A percentile compares a stretch with the other conserved stretches of the same genome.
phyloP scores from a whole-genome alignment of 2,329 filamentous ascomycete species.

The Aspergillus unguis region DNA sequence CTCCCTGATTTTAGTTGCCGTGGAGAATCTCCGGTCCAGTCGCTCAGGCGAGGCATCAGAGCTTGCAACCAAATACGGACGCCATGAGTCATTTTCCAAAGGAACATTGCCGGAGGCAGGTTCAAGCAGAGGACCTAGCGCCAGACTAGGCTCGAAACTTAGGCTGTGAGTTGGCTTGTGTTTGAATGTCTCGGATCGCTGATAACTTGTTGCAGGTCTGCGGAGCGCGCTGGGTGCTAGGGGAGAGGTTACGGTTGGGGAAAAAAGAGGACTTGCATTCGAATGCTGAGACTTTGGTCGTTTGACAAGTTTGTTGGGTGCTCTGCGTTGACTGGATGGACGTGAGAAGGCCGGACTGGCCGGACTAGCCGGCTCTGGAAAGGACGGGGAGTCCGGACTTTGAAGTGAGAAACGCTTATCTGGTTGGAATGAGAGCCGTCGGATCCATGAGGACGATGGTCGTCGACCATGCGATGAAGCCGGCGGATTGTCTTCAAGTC shows the following conservation, averaged over 20 bases:
- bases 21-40: slow-evolving; percentile 41
- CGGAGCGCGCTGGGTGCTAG: slow-evolving; percentile 51
- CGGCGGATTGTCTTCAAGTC: slow-evolving; percentile 25
- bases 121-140: slow-evolving; percentile 8
- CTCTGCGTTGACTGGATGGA: slow-evolving; percentile 29
- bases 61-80: slow-evolving; percentile 38
- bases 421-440: slow-evolving; percentile 52
- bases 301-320: slow-evolving; percentile 62
- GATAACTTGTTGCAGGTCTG: slow-evolving; percentile 62
- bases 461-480: slow-evolving; percentile 30
- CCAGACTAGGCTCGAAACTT: slow-evolving; percentile 26
- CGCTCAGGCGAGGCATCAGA: slow-evolving; percentile 28
- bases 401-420: slow-evolving; percentile 49
- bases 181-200: slow-evolving; percentile 55
- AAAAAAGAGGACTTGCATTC: slow-evolving; percentile 37
- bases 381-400: slow-evolving; percentile 51
- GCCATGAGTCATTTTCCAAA: slow-evolving; percentile 29
- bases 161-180: slow-evolving; percentile 38
- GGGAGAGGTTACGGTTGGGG: slow-evolving; percentile 30
- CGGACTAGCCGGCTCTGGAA: slow-evolving; percentile 54
- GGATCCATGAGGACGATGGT: slow-evolving; percentile 53
- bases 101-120: slow-evolving; percentile 4
- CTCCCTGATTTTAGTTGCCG: slow-evolving; percentile 34
- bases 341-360: slow-evolving; percentile 48
- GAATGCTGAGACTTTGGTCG: slow-evolving; percentile 55